Evolutionary conservation across 768 basidiomycete genomes (phyloP).

Genomic region (Fomitopsis serialis): DNA sequence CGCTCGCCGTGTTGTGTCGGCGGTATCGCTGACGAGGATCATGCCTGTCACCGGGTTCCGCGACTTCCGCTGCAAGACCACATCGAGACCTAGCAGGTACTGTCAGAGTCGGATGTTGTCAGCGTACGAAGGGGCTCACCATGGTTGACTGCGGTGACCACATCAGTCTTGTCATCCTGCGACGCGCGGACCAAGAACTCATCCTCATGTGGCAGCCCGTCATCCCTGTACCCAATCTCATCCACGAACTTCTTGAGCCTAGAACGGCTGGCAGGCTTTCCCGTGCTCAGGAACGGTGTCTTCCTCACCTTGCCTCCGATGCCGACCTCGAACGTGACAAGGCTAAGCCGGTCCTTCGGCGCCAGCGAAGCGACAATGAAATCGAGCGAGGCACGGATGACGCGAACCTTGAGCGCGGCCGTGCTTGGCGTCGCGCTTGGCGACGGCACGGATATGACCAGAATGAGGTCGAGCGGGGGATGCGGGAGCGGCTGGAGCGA

Average conservation of each 20-base stretch:
- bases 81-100: constrained; percentile 67
- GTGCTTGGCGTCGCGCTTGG: constrained; percentile 68
- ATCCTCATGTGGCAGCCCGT: constrained; percentile 38
- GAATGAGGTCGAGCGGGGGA: constrained; percentile 86
- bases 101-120: background rate
- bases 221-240: constrained; percentile 44
- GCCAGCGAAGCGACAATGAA: constrained; percentile 79
- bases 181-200: constrained; percentile 64
- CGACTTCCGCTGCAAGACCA: constrained; percentile 89
- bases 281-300: constrained; percentile 85
- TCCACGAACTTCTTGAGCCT: constrained; percentile 78
- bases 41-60: constrained; percentile 90
- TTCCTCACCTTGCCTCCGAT: constrained; percentile 76
- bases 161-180: constrained; percentile 93
- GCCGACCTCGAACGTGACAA: constrained; percentile 93
- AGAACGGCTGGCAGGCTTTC: constrained; percentile 60
- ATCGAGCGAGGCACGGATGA: constrained; percentile 84
- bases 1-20: constrained; percentile 87
- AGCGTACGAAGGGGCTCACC: constrained; percentile 36
- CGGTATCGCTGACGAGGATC: constrained; percentile 88
- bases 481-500: constrained; percentile 79
- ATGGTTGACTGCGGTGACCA: constrained; percentile 97
- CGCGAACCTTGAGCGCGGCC: constrained; percentile 79
- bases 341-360: constrained; percentile 72
- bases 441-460: constrained; percentile 85